These are phyloP conservation scores for Trichoderma gamsii DNA, from an alignment of 495 filamentous ascomycete genomes.

Conservation along the genomic window DNA sequence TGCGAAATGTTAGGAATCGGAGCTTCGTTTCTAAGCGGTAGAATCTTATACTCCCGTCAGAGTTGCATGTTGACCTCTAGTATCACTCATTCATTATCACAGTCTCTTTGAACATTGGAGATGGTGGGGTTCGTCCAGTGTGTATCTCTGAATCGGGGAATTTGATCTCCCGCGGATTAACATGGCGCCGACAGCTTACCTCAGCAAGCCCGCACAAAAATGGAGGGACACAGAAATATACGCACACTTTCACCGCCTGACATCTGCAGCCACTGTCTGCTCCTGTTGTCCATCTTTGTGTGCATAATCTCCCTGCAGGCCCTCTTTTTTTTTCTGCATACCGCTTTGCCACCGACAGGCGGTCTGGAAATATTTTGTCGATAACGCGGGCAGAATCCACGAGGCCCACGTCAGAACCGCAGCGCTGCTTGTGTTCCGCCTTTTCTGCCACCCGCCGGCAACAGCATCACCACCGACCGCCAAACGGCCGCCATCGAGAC, in stretches of 20 bases:
- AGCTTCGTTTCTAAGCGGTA: too few relatives aligned
- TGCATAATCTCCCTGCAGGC: neutral
- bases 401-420: neutral
- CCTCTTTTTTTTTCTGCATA: conserved; percentile 8
- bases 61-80: too few relatives aligned
- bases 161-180: neutral
- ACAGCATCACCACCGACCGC: neutral
- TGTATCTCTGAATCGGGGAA: neutral
- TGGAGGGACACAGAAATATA: neutral
- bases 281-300: neutral
- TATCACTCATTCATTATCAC: too few relatives aligned
- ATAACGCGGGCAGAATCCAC: conserved; percentile 8
- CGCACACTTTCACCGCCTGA: neutral
- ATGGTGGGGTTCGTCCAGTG: neutral
- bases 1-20: too few relatives aligned
- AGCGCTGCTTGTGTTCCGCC: neutral
- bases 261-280: neutral
- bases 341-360: neutral
- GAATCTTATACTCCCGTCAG: too few relatives aligned
- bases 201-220: neutral
- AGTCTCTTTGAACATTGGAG: neutral
- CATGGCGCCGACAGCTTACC: neutral
- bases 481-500: neutral
- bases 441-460: conserved; percentile 1
- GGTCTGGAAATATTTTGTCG: conserved; percentile 3